These are phyloP conservation scores for Hyaloperonospora brassicae DNA, from an alignment of 352 stramenopile species.

Conservation along the genomic window DNA sequence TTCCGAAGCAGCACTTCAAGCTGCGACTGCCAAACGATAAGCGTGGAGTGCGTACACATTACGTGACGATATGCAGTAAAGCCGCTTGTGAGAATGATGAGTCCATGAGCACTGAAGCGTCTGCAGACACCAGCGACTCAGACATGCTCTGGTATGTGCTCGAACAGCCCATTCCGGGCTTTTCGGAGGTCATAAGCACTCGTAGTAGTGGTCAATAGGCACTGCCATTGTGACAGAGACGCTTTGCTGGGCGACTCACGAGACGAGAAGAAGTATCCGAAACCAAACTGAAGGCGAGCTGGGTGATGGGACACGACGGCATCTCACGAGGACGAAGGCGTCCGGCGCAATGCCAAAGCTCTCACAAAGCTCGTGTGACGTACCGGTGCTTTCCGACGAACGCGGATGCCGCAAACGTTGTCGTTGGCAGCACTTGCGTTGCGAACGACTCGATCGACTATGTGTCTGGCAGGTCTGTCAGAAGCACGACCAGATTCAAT, in stretches of 20 bases:
- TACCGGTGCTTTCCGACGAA: constrained; percentile 3
- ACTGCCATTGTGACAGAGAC: not conserved
- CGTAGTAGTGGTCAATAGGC: constrained; percentile 4
- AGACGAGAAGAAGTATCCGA: too few relatives aligned
- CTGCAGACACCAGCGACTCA: not conserved
- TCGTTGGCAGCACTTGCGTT: constrained; percentile 36
- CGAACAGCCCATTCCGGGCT: constrained; percentile 36
- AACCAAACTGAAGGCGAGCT: too few relatives aligned
- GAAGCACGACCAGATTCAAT: constrained; percentile 51
- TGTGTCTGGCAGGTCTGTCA: constrained; percentile 64
- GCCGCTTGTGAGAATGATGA: not conserved
- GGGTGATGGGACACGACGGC: too few relatives aligned
- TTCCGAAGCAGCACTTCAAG: constrained; percentile 54
- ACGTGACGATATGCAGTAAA: constrained; percentile 13
- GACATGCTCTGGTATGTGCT: constrained; percentile 40
- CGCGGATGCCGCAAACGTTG: constrained; percentile 13
- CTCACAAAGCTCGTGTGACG: constrained; percentile 2
- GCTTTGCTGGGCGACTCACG: not conserved
- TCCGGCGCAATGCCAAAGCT: too few relatives aligned
- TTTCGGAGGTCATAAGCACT: constrained; percentile 23
- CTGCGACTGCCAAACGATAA: constrained; percentile 43
- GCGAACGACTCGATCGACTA: constrained; percentile 55
- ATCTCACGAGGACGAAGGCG: too few relatives aligned
- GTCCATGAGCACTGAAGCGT: not conserved
- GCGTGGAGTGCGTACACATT: constrained; percentile 15